These are phyloP conservation scores for Kwoniella sp. DNA, from an alignment of 768 basidiomycete species.

Conservation along the genomic window DNA sequence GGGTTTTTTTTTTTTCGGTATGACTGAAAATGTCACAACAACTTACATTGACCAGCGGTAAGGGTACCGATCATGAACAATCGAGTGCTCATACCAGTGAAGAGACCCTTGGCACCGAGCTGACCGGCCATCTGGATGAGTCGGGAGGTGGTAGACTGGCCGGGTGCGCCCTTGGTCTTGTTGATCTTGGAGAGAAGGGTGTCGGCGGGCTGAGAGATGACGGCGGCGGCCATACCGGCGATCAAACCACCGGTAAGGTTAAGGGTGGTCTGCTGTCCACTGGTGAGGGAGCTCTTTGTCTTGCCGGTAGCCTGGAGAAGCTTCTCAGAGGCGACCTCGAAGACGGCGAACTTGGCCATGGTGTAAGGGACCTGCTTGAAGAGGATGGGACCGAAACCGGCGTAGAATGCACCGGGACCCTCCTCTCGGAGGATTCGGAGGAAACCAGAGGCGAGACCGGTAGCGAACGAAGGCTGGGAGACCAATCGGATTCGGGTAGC, in stretches of 20 bases:
- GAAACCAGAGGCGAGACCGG: constrained; percentile 57
- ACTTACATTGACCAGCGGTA: constrained; percentile 58
- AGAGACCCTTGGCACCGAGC: constrained; percentile 57
- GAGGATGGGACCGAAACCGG: constrained; percentile 59
- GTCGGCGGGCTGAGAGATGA: constrained; percentile 93
- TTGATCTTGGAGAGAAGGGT: constrained; percentile 87
- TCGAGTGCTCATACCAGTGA: constrained; percentile 58
- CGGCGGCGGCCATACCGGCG: constrained; percentile 90
- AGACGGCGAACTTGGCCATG: constrained; percentile 98
- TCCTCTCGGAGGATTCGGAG: constrained; percentile 57
- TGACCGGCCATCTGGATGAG: constrained; percentile 57
- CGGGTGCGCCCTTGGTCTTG: constrained; percentile 65
- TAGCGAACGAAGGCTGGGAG: constrained; percentile 58
- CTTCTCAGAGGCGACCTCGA: constrained; percentile 81
- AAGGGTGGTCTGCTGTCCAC: constrained; percentile 61
- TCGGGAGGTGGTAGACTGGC: constrained; percentile 56
- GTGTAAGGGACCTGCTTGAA: constrained; percentile 88
- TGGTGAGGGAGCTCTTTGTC: constrained; percentile 70
- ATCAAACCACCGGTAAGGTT: constrained; percentile 91
- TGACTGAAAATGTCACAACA: too few relatives aligned
- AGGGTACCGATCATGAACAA: constrained; percentile 59
- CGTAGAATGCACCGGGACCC: constrained; percentile 58
- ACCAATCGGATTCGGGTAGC: constrained; percentile 59
- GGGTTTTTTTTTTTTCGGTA: too few relatives aligned
- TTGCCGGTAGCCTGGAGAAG: constrained; percentile 79